A percentile compares a stretch with the other conserved stretches of the same genome.
phyloP scores from a whole-genome alignment of 1,284 basidiomycete species.

The Ceratobasidium sp. region DNA sequence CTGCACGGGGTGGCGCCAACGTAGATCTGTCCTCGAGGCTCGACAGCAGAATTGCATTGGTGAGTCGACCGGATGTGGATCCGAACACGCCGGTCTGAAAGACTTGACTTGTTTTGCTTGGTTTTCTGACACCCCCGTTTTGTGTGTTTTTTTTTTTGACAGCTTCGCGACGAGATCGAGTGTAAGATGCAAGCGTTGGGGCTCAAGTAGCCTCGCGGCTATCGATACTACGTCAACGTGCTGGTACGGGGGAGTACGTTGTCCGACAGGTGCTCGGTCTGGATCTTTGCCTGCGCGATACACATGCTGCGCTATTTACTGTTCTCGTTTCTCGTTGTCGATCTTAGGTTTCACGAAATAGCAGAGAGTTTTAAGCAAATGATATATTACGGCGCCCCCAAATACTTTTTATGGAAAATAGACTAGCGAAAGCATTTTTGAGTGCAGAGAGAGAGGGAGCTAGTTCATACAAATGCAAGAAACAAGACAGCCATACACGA shows the following conservation, averaged over 20 bases:
- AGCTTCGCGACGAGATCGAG: conserved; percentile 42
- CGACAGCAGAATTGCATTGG: conserved; percentile 42
- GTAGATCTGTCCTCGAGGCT: conserved; percentile 42
- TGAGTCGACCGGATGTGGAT: conserved; percentile 27
- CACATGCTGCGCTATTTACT: not conserved
- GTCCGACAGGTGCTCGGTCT: not conserved
- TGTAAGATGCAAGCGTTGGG: conserved; percentile 37
- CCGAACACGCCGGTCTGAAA: not conserved
- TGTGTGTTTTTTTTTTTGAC: not conserved
- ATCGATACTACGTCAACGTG: conserved; percentile 1
- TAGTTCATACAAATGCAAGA: conserved; percentile 25
- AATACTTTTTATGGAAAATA: conserved; percentile 14
- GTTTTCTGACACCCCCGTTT: not conserved
- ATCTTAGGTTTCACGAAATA: too few species aligned
- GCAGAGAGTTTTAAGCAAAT: not conserved
- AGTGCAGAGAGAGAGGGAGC: too few species aligned
- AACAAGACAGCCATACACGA: conserved; percentile 14
- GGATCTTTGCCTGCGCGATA: not conserved
- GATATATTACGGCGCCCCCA: conserved; percentile 37
- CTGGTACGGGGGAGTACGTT: not conserved
- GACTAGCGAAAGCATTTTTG: conserved; percentile 34
- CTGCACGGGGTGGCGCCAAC: conserved; percentile 14
- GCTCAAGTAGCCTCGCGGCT: conserved; percentile 34
- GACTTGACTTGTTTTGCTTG: not conserved
- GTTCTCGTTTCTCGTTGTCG: not conserved